Percentiles rank a stretch among this genome's conserved stretches.
Conservation (phyloP, 495 filamentous ascomycete genomes). For the Entonaema liquescens region DNA sequence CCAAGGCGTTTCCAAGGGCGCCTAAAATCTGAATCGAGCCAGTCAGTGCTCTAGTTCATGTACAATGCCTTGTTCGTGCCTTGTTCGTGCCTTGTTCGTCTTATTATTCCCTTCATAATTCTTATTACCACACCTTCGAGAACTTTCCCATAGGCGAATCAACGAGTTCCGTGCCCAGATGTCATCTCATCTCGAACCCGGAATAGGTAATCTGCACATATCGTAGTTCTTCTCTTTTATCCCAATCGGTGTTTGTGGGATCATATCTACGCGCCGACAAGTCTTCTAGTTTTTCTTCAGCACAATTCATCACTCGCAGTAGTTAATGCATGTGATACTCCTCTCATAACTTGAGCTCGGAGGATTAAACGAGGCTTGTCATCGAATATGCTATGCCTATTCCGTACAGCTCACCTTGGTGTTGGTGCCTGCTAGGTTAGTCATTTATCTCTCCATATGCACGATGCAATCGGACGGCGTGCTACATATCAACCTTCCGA, state of each 20-base stretch:
- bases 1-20: slow-evolving; percentile 56
- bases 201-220: slow-evolving; percentile 31
- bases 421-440: slow-evolving; percentile 18
- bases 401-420: background rate
- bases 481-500: background rate
- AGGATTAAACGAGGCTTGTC: slow-evolving; percentile 5
- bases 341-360: slow-evolving; percentile 1
- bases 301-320: slow-evolving; percentile 31
- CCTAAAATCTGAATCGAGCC: slow-evolving; percentile 46
- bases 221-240: slow-evolving; percentile 37
- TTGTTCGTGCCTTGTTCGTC: slow-evolving; percentile 17
- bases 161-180: background rate
- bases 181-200: slow-evolving; percentile 28
- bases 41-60: slow-evolving; percentile 11
- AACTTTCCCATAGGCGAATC: slow-evolving; percentile 23
- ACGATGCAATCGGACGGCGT: slow-evolving; percentile 4
- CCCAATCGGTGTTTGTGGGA: slow-evolving; percentile 33
- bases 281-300: slow-evolving; percentile 25
- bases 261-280: slow-evolving; percentile 42
- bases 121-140: slow-evolving; percentile 27
- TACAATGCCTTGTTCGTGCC: slow-evolving; percentile 1
- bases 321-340: slow-evolving; percentile 34
- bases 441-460: slow-evolving; percentile 19
- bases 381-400: slow-evolving; percentile 1
- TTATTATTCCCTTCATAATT: slow-evolving; percentile 6